phyloP scores from a whole-genome alignment of 495 filamentous ascomycete genomes.

The Aspergillus panamensis region DNA sequence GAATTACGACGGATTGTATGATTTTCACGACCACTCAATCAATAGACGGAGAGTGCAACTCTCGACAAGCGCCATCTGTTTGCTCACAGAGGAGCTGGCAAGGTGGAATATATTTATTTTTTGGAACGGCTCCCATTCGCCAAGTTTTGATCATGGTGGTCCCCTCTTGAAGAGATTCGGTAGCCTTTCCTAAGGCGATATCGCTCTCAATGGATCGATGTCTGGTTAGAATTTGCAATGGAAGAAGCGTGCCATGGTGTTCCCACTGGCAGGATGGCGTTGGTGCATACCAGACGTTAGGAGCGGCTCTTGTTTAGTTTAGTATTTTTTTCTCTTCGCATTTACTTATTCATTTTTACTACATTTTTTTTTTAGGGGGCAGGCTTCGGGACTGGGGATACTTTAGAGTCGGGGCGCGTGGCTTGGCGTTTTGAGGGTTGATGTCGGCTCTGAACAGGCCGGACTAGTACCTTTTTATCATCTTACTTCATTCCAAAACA shows the following conservation, averaged over 20 bases:
- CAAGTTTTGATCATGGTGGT: background rate
- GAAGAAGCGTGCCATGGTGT: background rate
- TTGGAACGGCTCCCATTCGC: background rate
- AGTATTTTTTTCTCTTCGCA: slow-evolving; percentile 6
- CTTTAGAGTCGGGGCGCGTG: slow-evolving; percentile 18
- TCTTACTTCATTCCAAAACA: slow-evolving; percentile 6
- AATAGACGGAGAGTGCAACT: slow-evolving; percentile 10
- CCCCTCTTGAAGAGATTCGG: too few relatives aligned
- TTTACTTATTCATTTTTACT: background rate
- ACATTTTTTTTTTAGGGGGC: slow-evolving; percentile 8
- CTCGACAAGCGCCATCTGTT: background rate
- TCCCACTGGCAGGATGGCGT: background rate
- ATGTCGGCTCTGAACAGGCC: slow-evolving; percentile 1
- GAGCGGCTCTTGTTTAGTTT: slow-evolving; percentile 1
- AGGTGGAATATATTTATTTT: background rate
- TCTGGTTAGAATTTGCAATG: too few relatives aligned
- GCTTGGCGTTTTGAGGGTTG: slow-evolving; percentile 18
- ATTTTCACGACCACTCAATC: slow-evolving; percentile 28
- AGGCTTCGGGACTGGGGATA: slow-evolving; percentile 14
- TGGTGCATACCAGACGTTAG: background rate
- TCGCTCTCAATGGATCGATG: too few relatives aligned
- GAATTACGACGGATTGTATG: slow-evolving; percentile 32
- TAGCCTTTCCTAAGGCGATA: too few relatives aligned
- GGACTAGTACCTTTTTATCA: slow-evolving; percentile 6
- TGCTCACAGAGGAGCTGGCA: background rate